Evolutionary conservation across 805 yeast species (phyloP).

Genomic region (Kazachstania africana): DNA sequence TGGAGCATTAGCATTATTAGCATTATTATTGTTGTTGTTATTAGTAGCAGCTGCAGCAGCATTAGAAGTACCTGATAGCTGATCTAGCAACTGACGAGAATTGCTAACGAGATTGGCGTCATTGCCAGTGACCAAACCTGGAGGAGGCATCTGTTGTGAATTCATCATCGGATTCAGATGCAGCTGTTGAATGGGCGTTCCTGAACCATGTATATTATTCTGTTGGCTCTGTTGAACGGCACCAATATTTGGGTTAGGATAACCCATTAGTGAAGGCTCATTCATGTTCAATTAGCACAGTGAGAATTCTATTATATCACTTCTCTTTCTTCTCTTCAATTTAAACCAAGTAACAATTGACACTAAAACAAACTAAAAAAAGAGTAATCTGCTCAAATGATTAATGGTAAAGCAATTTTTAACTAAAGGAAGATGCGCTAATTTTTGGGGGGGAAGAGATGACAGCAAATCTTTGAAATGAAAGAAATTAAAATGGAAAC

Average conservation of each 20-base stretch:
- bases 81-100: constrained; percentile 17
- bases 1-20: neutral
- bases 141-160: constrained; percentile 13
- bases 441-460: no score
- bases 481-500: no score
- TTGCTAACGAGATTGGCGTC: constrained; percentile 28
- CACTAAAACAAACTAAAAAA: no score
- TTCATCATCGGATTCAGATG: constrained; percentile 5
- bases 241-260: constrained; percentile 9
- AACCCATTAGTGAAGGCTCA: constrained; percentile 19
- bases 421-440: no score
- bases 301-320: neutral
- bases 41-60: neutral
- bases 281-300: constrained; percentile 8
- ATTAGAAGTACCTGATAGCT: constrained; percentile 8
- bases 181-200: constrained; percentile 5
- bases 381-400: no score
- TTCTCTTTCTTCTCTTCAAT: neutral
- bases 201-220: constrained; percentile 2
- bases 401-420: no score
- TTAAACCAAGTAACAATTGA: neutral
- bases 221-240: constrained; percentile 1
- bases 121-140: constrained; percentile 12
- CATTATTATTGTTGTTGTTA: constrained; percentile 2
- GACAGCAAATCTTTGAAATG: no score